Conservation (phyloP, 1,284 basidiomycete genomes). For the Rhodotorula sp. region DNA sequence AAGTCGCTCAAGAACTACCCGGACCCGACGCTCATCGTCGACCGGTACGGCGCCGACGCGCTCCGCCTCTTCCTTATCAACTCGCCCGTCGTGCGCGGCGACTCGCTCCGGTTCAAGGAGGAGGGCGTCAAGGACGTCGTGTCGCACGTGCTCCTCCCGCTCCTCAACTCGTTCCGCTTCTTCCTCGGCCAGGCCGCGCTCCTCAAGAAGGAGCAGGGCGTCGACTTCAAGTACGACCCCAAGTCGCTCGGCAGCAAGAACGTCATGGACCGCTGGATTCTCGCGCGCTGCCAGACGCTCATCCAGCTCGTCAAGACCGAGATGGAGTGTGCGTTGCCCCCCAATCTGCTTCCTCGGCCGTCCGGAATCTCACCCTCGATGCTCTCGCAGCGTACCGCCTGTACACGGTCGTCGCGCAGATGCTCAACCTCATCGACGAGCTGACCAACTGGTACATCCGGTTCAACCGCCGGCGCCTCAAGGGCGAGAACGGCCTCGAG, state of each 20-base stretch:
- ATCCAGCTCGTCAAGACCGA: conserved; percentile 89
- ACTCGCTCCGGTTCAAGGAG: conserved; percentile 97
- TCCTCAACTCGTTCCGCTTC: conserved; percentile 99
- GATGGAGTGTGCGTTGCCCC: conserved; percentile 65
- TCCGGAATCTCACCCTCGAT: conserved; percentile 3
- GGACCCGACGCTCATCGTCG: conserved; percentile 89
- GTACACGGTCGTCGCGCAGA: conserved; percentile 96
- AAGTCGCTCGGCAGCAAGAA: conserved; percentile 83
- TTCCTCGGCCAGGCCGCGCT: conserved; percentile 94
- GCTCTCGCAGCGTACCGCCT: conserved; percentile 71
- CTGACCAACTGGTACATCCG: conserved; percentile 99
- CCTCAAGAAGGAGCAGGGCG: conserved; percentile 76
- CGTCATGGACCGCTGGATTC: conserved; percentile 98
- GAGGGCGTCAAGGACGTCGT: conserved; percentile 97
- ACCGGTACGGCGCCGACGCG: conserved; percentile 93
- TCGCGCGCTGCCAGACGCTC: conserved; percentile 93
- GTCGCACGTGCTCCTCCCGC: conserved; percentile 92
- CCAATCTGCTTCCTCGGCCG: not conserved
- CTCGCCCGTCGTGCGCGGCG: conserved; percentile 96
- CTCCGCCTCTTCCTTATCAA: conserved; percentile 98
- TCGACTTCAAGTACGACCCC: conserved; percentile 83
- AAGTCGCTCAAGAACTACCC: conserved; percentile 98
- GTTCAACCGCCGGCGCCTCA: conserved; percentile 93
- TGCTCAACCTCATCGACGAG: conserved; percentile 91
- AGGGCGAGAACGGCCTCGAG: conserved; percentile 89